A percentile compares a stretch with the other conserved stretches of the same genome.
Evolutionary conservation across 2,329 filamentous ascomycete species (phyloP).

Genomic region (Teratosphaeria nubilosa): DNA sequence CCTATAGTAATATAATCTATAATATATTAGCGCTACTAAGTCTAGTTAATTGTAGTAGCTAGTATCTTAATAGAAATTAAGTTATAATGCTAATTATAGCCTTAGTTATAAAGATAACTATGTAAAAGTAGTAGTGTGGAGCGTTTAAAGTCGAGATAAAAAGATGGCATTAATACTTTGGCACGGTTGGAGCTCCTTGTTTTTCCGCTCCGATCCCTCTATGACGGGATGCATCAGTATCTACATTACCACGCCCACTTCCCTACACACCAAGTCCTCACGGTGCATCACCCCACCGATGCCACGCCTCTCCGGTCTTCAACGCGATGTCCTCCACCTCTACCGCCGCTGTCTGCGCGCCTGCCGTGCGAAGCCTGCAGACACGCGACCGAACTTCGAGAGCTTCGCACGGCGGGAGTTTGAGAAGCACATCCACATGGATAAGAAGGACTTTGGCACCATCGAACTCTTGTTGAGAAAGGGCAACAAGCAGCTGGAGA

Average conservation of each 20-base stretch:
- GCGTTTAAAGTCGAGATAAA: no score
- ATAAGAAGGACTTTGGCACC: conserved; percentile 76
- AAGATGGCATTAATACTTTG: no score
- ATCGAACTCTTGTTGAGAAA: conserved; percentile 80
- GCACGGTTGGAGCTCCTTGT: no score
- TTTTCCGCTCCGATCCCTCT: neutral
- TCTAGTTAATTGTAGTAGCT: no score
- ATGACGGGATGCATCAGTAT: neutral
- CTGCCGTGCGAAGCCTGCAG: conserved; percentile 63
- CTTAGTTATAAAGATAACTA: no score
- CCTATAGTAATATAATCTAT: no score
- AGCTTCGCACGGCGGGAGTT: conserved; percentile 52
- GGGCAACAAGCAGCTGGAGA: conserved; percentile 69
- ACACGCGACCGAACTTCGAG: conserved; percentile 22
- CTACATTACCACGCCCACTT: neutral
- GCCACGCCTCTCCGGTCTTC: conserved; percentile 67
- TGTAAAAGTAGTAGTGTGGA: no score
- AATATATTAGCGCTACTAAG: no score
- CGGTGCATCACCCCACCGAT: conserved; percentile 8
- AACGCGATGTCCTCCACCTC: conserved; percentile 74
- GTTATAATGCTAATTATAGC: no score
- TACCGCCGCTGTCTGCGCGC: conserved; percentile 81
- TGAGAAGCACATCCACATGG: conserved; percentile 54
- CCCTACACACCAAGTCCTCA: neutral
- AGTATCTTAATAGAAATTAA: no score